phyloP scores from a whole-genome alignment of 768 basidiomycete genomes.

The Termitomyces sp. region DNA sequence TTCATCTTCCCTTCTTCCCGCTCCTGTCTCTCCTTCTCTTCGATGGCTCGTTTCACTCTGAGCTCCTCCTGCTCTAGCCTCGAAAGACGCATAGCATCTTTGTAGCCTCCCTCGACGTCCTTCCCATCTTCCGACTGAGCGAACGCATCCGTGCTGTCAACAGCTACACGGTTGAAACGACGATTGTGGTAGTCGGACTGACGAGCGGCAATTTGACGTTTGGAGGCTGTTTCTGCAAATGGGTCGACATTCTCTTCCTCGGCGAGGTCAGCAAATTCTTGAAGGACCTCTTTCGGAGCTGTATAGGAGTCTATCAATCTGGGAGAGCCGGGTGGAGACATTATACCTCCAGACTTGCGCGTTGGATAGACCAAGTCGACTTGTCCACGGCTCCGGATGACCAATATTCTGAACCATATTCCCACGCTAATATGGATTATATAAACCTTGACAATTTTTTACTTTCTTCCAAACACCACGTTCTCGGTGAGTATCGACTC shows the following conservation, averaged over 20 bases:
- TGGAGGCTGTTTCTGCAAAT: conserved; percentile 87
- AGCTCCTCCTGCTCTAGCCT: conserved; percentile 91
- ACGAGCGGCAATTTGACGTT: conserved; percentile 88
- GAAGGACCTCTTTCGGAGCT: conserved; percentile 86
- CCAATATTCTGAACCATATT: conserved; percentile 20
- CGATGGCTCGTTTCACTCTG: conserved; percentile 76
- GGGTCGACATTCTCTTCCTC: conserved; percentile 92
- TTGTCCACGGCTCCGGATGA: conserved; percentile 17
- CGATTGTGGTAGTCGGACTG: conserved; percentile 95
- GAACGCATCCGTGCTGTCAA: conserved; percentile 79
- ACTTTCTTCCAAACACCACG: conserved; percentile 13
- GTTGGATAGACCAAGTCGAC: conserved; percentile 3
- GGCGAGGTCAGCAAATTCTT: conserved; percentile 90
- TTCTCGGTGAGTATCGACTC: conserved; percentile 22
- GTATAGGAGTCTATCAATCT: conserved; percentile 89
- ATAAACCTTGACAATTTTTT: conserved; percentile 11
- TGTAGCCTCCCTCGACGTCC: conserved; percentile 83
- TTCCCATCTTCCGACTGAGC: conserved; percentile 59
- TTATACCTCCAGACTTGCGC: conserved; percentile 31
- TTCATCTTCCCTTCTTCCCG: conserved; percentile 69
- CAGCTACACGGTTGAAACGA: conserved; percentile 78
- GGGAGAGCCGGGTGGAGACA: conserved; percentile 55
- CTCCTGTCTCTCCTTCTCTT: conserved; percentile 81
- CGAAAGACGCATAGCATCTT: conserved; percentile 90
- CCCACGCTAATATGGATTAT: conserved; percentile 24